Evolutionary conservation across 805 yeast genomes (phyloP).

Genomic region (Candida manassasensis): DNA sequence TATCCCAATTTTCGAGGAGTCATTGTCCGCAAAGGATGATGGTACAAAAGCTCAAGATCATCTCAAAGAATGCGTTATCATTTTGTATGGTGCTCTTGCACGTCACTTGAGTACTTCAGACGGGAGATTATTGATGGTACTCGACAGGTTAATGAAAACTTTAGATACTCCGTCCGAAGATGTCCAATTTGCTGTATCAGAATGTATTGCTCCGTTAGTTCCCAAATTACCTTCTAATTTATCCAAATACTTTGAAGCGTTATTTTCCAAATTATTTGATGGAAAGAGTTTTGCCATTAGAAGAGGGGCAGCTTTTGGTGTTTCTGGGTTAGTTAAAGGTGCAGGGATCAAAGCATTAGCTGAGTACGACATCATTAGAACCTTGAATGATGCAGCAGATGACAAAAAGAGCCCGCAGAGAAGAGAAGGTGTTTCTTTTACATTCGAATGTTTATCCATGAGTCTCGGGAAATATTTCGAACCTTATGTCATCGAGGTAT

Average conservation of each 20-base stretch:
- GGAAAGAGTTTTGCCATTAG: conserved; percentile 50
- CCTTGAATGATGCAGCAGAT: conserved; percentile 76
- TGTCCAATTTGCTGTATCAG: conserved; percentile 84
- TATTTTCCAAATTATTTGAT: conserved; percentile 57
- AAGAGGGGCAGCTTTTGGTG: conserved; percentile 94
- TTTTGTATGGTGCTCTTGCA: conserved; percentile 87
- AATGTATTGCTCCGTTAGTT: conserved; percentile 81
- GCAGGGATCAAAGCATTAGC: conserved; percentile 75
- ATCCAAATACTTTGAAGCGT: conserved; percentile 48
- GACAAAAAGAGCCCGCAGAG: conserved; percentile 69
- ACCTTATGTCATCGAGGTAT: conserved; percentile 86
- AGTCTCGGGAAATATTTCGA: conserved; percentile 77
- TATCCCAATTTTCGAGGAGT: conserved; percentile 74
- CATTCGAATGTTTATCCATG: conserved; percentile 78
- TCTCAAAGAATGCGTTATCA: conserved; percentile 74
- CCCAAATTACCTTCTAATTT: conserved; percentile 48
- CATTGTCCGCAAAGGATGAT: conserved; percentile 48
- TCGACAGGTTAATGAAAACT: conserved; percentile 66
- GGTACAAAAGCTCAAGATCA: conserved; percentile 50
- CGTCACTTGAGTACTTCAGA: conserved; percentile 72
- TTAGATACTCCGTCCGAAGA: conserved; percentile 84
- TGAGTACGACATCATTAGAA: conserved; percentile 71
- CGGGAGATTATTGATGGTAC: conserved; percentile 57
- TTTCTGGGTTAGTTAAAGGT: conserved; percentile 91
- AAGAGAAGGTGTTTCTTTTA: conserved; percentile 85